Base-by-base conservation (phyloP, 108 stramenopile species). In the Skeletonema potamos region DNA sequence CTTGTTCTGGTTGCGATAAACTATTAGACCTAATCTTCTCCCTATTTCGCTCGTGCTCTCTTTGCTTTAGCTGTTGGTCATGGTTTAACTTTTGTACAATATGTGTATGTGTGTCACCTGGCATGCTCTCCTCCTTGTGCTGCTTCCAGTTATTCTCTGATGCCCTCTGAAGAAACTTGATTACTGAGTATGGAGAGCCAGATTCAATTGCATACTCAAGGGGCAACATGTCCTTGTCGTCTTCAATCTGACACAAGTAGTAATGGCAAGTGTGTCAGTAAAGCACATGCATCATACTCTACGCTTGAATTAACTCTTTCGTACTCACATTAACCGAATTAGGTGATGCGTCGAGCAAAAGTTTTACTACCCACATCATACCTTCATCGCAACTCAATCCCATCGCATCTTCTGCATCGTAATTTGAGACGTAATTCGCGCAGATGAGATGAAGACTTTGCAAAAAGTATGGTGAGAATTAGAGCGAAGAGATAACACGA, bases 381-480 rank as follows among this genome's bases (percentile, higher is more conserved):
- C 61, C 44, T 27, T 61, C 60, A 17, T 71, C 70, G 22, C 32
- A 55, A 37, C 27, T 48, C 6, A 58, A 22, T 7, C 62, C 70
- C 22, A 13, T 20, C 20, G 37, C 26, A 7, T 62, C 24, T 20
- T 11, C 30, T 62, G 48, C 30, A 18, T 60, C 30, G 26, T 51
- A 37, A 36, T 30, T 56, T 33, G 48, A 33, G 24, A 28, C 22
- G 24, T 54, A 71, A 17, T 71, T 60, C 33, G 48, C 43, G 10
- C 70, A 71, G 12, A 71, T 29, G 4, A 61, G 51, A 43, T 75
- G 74, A n/a, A n/a, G n/a, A n/a, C n/a, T n/a, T n/a, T n/a, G n/a
- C n/a, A n/a, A n/a, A n/a, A n/a, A n/a, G n/a, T n/a, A n/a, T n/a
- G n/a, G n/a, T n/a, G n/a, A n/a, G n/a, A n/a, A n/a, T n/a, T n/a